These are phyloP conservation scores for Talaromyces liani DNA, from an alignment of 495 filamentous ascomycete genomes.

Conservation along the genomic window DNA sequence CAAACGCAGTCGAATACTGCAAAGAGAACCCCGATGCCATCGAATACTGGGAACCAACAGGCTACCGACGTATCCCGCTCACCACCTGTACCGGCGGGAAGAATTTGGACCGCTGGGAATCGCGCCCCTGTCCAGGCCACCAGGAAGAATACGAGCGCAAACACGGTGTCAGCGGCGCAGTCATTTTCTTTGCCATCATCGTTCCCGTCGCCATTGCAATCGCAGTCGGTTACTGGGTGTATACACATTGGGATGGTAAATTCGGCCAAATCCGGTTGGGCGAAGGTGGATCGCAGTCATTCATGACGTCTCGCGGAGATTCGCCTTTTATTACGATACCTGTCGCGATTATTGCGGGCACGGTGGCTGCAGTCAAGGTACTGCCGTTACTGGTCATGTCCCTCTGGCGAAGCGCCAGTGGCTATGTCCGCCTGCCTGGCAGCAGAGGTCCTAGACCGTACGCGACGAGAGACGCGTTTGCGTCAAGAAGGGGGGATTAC, in stretches of 20 bases:
- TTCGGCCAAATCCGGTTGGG: slow-evolving; percentile 86
- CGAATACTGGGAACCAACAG: slow-evolving; percentile 76
- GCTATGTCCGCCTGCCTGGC: slow-evolving; percentile 25
- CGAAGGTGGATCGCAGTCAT: slow-evolving; percentile 40
- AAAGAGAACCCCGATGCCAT: slow-evolving; percentile 51
- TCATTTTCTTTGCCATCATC: slow-evolving; percentile 81
- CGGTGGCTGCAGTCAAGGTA: slow-evolving; percentile 68
- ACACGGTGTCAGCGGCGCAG: slow-evolving; percentile 62
- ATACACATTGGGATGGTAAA: slow-evolving; percentile 76
- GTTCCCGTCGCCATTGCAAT: slow-evolving; percentile 62
- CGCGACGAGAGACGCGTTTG: slow-evolving; percentile 77
- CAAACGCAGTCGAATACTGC: slow-evolving; percentile 63
- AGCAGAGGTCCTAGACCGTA: slow-evolving; percentile 54
- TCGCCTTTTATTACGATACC: slow-evolving; percentile 69
- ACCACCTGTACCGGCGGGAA: slow-evolving; percentile 74
- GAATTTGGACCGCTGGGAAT: slow-evolving; percentile 56
- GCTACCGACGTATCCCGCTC: slow-evolving; percentile 84
- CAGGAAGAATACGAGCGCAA: slow-evolving; percentile 69
- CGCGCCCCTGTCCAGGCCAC: slow-evolving; percentile 61
- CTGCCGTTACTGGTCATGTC: slow-evolving; percentile 62
- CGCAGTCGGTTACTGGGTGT: slow-evolving; percentile 77
- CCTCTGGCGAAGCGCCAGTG: slow-evolving; percentile 57
- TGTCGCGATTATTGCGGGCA: slow-evolving; percentile 65
- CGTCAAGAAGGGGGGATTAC: slow-evolving; percentile 77
- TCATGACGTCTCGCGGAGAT: slow-evolving; percentile 46